A percentile compares a stretch with the other conserved stretches of the same genome.
Evolutionary conservation across 2,329 filamentous ascomycete species (phyloP).

Genomic region (Verruconis gallopava): DNA sequence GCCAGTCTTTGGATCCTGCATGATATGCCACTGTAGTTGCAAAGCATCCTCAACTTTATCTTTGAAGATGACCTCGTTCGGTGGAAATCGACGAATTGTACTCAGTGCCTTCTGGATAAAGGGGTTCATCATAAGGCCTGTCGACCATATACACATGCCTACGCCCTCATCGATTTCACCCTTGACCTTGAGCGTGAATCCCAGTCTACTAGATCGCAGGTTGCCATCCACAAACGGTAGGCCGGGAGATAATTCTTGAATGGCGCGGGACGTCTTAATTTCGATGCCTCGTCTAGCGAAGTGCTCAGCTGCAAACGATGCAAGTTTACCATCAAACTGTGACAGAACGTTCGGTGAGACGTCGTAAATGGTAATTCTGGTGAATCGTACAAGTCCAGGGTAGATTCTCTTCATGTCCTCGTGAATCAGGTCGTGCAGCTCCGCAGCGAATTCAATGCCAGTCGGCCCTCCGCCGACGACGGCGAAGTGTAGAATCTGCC

Average conservation of each 20-base stretch:
- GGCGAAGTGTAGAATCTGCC: constrained; percentile 57
- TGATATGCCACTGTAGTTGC: constrained; percentile 34
- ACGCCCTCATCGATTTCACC: constrained; percentile 54
- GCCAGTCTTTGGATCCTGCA: constrained; percentile 43
- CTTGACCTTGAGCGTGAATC: constrained; percentile 46
- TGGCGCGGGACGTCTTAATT: constrained; percentile 58
- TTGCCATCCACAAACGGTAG: constrained; percentile 27
- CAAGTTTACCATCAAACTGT: constrained; percentile 63
- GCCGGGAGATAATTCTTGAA: constrained; percentile 42
- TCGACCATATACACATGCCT: constrained; percentile 49
- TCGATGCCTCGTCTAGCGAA: constrained; percentile 55
- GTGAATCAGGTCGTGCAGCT: constrained; percentile 60
- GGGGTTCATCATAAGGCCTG: constrained; percentile 67
- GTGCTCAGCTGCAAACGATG: constrained; percentile 54
- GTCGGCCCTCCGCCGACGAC: constrained; percentile 65
- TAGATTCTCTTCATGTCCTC: constrained; percentile 57
- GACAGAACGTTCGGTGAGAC: constrained; percentile 62
- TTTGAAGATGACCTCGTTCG: constrained; percentile 15
- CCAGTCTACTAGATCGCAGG: constrained; percentile 13
- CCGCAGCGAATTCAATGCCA: constrained; percentile 61
- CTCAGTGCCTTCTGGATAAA: constrained; percentile 48
- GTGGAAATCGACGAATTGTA: constrained; percentile 14
- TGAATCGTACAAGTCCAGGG: constrained; percentile 45
- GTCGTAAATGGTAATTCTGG: constrained; percentile 63
- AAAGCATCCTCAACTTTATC: constrained; percentile 16